Conservation (phyloP, 805 yeast genomes). For the Candida yuanshanica region DNA sequence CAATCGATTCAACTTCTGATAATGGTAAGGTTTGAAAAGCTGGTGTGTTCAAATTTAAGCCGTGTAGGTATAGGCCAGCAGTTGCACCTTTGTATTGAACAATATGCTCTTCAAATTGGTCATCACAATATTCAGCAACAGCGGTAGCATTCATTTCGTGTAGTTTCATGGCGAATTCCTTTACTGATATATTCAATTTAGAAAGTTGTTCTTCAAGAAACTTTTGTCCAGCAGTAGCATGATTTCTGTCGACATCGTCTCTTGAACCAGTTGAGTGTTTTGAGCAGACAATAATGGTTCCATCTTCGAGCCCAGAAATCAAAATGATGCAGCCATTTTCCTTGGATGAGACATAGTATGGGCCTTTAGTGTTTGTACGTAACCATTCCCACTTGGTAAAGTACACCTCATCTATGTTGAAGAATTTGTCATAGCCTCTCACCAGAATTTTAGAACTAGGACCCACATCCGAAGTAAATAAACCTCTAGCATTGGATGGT, state of each 20-base stretch:
- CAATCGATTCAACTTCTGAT: constrained; percentile 54
- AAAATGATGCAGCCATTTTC: constrained; percentile 93
- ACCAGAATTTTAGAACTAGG: constrained; percentile 45
- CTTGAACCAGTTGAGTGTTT: constrained; percentile 81
- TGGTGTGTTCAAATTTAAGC: constrained; percentile 66
- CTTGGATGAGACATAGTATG: constrained; percentile 75
- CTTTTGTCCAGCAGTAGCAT: constrained; percentile 66
- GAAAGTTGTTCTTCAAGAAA: constrained; percentile 52
- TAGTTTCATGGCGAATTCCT: constrained; percentile 52
- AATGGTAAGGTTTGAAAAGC: constrained; percentile 62
- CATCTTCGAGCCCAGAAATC: constrained; percentile 70
- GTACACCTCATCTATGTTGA: constrained; percentile 65
- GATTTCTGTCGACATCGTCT: constrained; percentile 51
- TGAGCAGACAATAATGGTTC: constrained; percentile 79
- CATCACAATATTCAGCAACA: constrained; percentile 91
- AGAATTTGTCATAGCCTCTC: constrained; percentile 93
- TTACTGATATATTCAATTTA: constrained; percentile 30
- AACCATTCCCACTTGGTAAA: constrained; percentile 47
- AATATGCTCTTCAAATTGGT: constrained; percentile 88
- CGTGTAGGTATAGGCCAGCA: constrained; percentile 88
- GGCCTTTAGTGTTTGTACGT: constrained; percentile 52
- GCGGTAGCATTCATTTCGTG: constrained; percentile 61
- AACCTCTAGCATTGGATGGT: constrained; percentile 79
- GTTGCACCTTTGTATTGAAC: constrained; percentile 58
- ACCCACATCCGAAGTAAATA: constrained; percentile 47